Evolutionary conservation across 495 filamentous ascomycete genomes (phyloP).

Genomic region (Neurospora sp.): DNA sequence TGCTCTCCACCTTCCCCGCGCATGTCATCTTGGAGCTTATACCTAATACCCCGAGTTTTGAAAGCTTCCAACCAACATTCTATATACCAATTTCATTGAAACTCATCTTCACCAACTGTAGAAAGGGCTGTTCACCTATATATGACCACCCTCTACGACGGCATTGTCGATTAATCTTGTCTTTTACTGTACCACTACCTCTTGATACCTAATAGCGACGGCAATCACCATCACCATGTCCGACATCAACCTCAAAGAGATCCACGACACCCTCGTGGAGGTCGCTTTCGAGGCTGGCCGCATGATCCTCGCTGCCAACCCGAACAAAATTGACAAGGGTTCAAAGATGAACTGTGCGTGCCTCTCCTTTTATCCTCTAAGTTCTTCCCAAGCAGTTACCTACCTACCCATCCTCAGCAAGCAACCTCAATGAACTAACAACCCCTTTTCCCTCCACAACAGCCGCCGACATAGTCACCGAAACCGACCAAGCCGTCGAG

Average conservation of each 20-base stretch:
- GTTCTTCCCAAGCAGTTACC: slow-evolving; percentile 4
- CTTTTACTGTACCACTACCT: not conserved
- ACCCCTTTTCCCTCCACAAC: slow-evolving; percentile 4
- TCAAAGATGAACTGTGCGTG: slow-evolving; percentile 75
- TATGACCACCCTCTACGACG: not conserved
- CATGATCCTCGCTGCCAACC: slow-evolving; percentile 71
- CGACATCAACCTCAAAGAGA: slow-evolving; percentile 58
- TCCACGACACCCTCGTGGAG: slow-evolving; percentile 67
- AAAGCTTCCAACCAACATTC: not conserved
- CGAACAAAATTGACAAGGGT: slow-evolving; percentile 48
- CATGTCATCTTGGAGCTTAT: not conserved
- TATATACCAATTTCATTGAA: not conserved
- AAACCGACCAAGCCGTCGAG: slow-evolving; percentile 79
- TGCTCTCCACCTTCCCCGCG: not conserved
- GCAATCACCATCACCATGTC: slow-evolving; percentile 22
- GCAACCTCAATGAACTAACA: not conserved
- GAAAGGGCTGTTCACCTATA: not conserved
- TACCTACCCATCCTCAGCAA: not conserved
- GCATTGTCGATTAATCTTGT: not conserved
- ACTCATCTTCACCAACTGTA: not conserved
- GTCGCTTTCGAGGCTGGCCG: slow-evolving; percentile 70
- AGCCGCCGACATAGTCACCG: slow-evolving; percentile 80
- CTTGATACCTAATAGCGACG: not conserved
- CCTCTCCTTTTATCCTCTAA: not conserved
- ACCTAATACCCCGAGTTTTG: not conserved